Evolutionary conservation across 805 yeast genomes (phyloP), one percentile per base, ranked within the genome.

Genomic region (Saturnispora zaruensis): DNA sequence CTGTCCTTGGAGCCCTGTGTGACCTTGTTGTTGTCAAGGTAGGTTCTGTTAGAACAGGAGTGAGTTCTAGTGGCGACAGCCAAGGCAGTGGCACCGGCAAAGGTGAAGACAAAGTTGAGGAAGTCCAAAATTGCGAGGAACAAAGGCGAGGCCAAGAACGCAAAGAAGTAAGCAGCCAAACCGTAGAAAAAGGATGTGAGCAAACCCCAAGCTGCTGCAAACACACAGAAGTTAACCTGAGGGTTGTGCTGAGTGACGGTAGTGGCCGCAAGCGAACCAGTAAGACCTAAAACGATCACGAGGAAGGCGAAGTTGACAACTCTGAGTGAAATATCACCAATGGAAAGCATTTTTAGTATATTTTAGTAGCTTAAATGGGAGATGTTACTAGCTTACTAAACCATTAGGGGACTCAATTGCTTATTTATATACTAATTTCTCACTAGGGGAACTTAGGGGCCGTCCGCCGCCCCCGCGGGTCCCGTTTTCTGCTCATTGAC

Each of bases 71-170:
- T 81, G 62, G 82, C 95, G 53, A 87, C 95, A 48, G 98, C 98
- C 65, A 93, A 74, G 48, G 96, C 96, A 52, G 95, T 81, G 62
- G 90, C 98, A 57, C 87, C 98, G 45, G 98, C 81, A 68, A 93
- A 87, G 51, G 96, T 82, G 82, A 93, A 93, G 59, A 90, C 85
- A 60, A 81, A 71, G 78, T 89, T 89, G 70, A 93, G 74, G 73
- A 88, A 83, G 75, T 93, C 99, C 64, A 87, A 72, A 50, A 72
- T 60, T 52, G 84, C 80, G 65, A 87, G 68, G 59, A 90, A 67
- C 46, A 87, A 68, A 58, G 98, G 98, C 84, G 95, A 86, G 41
- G 96, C 95, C 54, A 91, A 75, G 60, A 81, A 81, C 53, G 81
- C 79, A 58, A 87, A 62, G 60, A 93, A 81, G 73, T 77, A 80